phyloP scores from a whole-genome alignment of 306 rosid species.

The Vigna mungo region DNA sequence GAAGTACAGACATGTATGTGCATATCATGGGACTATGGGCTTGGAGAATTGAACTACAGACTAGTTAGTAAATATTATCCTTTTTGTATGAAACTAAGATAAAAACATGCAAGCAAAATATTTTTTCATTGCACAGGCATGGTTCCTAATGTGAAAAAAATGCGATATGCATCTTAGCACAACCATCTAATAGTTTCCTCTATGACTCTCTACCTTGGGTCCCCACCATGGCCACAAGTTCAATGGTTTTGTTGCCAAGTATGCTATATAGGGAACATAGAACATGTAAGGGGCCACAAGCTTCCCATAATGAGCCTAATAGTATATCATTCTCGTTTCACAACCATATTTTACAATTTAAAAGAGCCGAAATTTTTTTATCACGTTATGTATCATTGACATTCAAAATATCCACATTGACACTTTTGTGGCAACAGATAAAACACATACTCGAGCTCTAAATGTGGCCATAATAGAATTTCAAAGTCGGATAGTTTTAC shows the following conservation, averaged over 20 bases:
- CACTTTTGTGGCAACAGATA: conserved; percentile 27
- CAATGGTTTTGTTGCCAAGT: conserved; percentile 8
- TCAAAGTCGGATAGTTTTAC: conserved; percentile 46
- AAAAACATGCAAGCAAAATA: conserved; percentile 28
- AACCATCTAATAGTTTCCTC: conserved; percentile 6
- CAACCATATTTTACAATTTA: conserved; percentile 3
- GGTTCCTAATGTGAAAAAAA: conserved; percentile 16
- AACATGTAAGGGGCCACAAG: background rate
- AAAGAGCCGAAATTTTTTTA: background rate
- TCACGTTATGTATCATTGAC: background rate
- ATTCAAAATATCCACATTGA: conserved; percentile 14
- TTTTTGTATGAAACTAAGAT: conserved; percentile 15
- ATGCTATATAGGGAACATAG: conserved; percentile 3
- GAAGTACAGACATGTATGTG: background rate
- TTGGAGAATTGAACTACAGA: conserved; percentile 24
- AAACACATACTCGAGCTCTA: conserved; percentile 20
- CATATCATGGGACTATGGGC: conserved; percentile 14
- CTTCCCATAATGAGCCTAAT: conserved; percentile 27
- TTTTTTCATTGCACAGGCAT: background rate
- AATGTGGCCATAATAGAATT: conserved; percentile 23
- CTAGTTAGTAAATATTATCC: conserved; percentile 21
- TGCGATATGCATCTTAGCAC: conserved; percentile 22
- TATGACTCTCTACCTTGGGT: background rate
- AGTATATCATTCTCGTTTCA: conserved; percentile 19
- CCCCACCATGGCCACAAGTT: conserved; percentile 15